Conservation (phyloP, 78 protist species). For the Dictyostelium capitatum region DNA sequence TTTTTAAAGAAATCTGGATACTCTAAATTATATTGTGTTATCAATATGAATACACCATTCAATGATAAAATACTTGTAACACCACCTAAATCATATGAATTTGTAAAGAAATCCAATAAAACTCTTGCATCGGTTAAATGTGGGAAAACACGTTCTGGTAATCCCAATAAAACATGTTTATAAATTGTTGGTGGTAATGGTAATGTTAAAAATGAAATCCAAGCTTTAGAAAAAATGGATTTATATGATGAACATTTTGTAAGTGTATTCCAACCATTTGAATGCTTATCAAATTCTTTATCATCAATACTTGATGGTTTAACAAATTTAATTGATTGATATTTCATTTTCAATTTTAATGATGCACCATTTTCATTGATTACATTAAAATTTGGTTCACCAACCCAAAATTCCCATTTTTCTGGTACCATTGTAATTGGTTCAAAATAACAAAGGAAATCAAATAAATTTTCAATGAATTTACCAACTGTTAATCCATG, state of each 20-base stretch:
- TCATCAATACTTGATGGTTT: not conserved
- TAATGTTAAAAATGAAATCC: conserved; percentile 17
- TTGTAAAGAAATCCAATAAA: conserved; percentile 69
- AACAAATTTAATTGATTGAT: not conserved
- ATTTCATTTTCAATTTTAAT: conserved; percentile 35
- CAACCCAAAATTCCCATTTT: conserved; percentile 53
- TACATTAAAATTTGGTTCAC: conserved; percentile 12
- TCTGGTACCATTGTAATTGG: conserved; percentile 28
- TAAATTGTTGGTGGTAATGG: conserved; percentile 63
- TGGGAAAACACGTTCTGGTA: conserved; percentile 75
- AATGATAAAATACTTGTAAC: conserved; percentile 86
- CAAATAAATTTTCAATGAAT: conserved; percentile 56
- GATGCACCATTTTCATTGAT: conserved; percentile 10
- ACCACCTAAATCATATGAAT: conserved; percentile 82
- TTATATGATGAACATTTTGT: conserved; percentile 17
- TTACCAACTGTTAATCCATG: not conserved
- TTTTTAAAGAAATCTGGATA: conserved; percentile 87
- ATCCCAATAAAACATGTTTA: conserved; percentile 66
- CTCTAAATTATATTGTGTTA: conserved; percentile 85
- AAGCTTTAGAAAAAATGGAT: conserved; percentile 15
- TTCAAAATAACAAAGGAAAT: conserved; percentile 38
- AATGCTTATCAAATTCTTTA: not conserved
- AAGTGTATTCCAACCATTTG: not conserved
- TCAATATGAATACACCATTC: conserved; percentile 86
- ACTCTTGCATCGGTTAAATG: conserved; percentile 22